Base-by-base conservation (phyloP, 2,329 filamentous ascomycete genomes). In the Ophiostoma pallidulum region DNA sequence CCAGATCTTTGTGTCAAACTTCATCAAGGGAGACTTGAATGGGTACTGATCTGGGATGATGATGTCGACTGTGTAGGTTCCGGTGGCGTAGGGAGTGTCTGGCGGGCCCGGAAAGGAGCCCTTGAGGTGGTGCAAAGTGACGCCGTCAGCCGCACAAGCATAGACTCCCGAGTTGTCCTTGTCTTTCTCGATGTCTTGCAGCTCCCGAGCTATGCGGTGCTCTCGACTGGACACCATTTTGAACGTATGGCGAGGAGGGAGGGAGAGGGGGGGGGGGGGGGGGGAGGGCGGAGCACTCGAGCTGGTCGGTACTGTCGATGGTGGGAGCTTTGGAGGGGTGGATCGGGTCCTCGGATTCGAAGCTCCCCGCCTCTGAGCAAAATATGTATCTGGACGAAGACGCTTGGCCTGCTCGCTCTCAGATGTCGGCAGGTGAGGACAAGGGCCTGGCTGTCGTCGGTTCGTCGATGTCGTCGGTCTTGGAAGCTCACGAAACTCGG, bases 1-100 rank as follows among this genome's bases (percentile, higher is more conserved):
- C 90, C 90, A 98, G 57, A 97, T 84, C 66, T 84, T 90, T 54
- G 92, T 98, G 54, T 84, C 78, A 61, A 97, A 97, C 58, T 80
- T 84, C 84, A 98, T 97, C 50, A 78, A 66, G 4, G 92, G 92
- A 4, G 91, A 87, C 57, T 89, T 85, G 70, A 98, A 98, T 0
- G 92, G 92, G 60, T 98, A 98, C 56, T 86, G 85, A 53, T 77
- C 77, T 0, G 91, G 90, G 45, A 98, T 92, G 58, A 76, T 77
- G 58, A 98, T 92, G 59, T 95, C 86, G 56, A 98, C 79, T 14
- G 76, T 66, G 64, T 80, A 98, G 24, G 75, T 82, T 35, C 89
- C 92, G 18, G 88, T 89, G 56, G 90, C 86, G 62, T 97, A 98
- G 0, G 92, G 89, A 1, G 91, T 95, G 54, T 94, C 89, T 31